Evolutionary conservation across 2,329 filamentous ascomycete species (phyloP), one percentile per base, ranked within the genome.

Genomic region (Corynespora cassiicola): DNA sequence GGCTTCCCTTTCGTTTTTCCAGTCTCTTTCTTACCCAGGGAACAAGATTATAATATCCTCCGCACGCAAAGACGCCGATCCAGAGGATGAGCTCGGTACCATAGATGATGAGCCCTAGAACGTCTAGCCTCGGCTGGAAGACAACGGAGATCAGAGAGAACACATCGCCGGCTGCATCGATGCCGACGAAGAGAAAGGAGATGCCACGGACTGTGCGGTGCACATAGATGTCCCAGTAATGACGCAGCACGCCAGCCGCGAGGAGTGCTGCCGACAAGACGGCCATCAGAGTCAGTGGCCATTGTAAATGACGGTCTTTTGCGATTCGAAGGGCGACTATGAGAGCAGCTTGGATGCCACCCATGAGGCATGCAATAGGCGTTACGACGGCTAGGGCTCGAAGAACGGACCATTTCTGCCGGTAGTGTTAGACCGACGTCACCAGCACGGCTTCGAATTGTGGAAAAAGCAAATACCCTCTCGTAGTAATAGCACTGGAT

Each of bases 181-280:
- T 85, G 2, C 73, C 81, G 0, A 87, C 84, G 49, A 89, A 89
- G 2, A 87, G 69, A 61, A 88, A 88, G 1, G 84, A 87, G 24
- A 88, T 87, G 6, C 85, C 85, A 10, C 83, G 74, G 2, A 87
- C 85, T 0, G 84, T 86, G 6, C 80, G 75, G 49, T 86, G 78
- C 2, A 74, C 58, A 54, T 80, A 87, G 15, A 89, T 87, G 46
- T 88, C 85, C 72, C 78, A 80, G 53, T 88, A 88, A 58, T 88
- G 84, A 2, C 80, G 70, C 6, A 87, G 65, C 0, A 88, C 86
- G 0, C 86, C 86, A 1, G 81, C 75, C 1, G 81, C 82, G 1
- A 88, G 75, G 3, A 88, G 71, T 1, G 73, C 61, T 0, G 85
- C 84, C 0, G 85, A 84, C 1, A 87, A 61, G 0, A 81, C 76